Base-by-base conservation (phyloP, 257 asterid genomes). In the Ilex aquifolium region DNA sequence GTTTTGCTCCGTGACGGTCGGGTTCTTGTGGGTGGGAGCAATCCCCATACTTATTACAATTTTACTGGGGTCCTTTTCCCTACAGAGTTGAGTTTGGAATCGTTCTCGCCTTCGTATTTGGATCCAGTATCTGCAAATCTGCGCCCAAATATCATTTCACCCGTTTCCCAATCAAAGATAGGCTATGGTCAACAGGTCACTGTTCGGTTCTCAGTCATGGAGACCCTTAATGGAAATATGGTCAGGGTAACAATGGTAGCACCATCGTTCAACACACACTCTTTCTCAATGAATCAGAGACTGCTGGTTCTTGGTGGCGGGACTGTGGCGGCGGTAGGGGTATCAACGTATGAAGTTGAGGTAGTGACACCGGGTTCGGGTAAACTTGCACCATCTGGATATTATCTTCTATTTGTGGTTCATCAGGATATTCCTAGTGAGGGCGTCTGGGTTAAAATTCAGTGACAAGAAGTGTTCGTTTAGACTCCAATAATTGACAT, bases 1-100 rank as follows among this genome's bases (percentile, higher is more conserved):
- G 2, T 81, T 6, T 51, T 83, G 30, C 71, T 80, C 10, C 78
- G 83, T 4, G 86, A 83, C 13, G 86, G 82, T 12, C 77, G 84
- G 7, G 65, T 83, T 4, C 73, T 82, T 0, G 66, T 80, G 10
- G 80, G 82, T 3, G 85, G 85, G 0, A 82, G 79, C 48, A 79
- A 79, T 16, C 88, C 83, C 6, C 79, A 76, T 7, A 36, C 13
- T 0, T 30, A 44, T 16, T 79, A 82, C 31, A 64, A 69, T 16
- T 79, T 79, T 5, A 71, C 74, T 0, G 72, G 69, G 7, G 76
- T 76, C 0, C 2, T 44, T 5, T 82, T 68, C 29, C 85, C 85
- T 2, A 82, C 85, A 0, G 88, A 82, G 4, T 66, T 82, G 30
- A 63, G 76, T 2, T 5, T 82, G 0, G 81, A 82, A 44, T 63